These are phyloP conservation scores for Aspergillus pseudoglaucus DNA, from an alignment of 2,329 filamentous ascomycete genomes.

Conservation along the genomic window DNA sequence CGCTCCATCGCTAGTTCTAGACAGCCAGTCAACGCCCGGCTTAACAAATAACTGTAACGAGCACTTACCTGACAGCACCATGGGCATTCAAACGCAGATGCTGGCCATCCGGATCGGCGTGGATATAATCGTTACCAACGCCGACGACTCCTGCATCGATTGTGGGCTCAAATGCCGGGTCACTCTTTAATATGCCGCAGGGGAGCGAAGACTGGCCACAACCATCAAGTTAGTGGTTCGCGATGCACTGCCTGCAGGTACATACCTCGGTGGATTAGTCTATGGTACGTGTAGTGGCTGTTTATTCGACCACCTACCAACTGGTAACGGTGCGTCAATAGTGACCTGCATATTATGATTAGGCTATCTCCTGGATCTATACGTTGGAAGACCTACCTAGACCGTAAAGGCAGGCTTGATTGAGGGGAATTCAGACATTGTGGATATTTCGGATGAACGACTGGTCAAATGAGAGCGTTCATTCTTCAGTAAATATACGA, in stretches of 20 bases:
- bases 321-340: constrained; percentile 21
- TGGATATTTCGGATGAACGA: constrained; percentile 6
- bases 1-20: constrained; percentile 27
- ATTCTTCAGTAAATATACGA: too few relatives aligned
- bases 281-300: not conserved
- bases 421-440: constrained; percentile 32
- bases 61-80: constrained; percentile 32
- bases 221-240: constrained; percentile 31
- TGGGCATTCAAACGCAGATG: constrained; percentile 37
- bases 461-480: too few relatives aligned
- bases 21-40: constrained; percentile 1
- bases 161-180: constrained; percentile 27
- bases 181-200: constrained; percentile 22
- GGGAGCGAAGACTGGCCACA: constrained; percentile 22
- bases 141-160: constrained; percentile 34
- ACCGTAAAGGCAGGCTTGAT: constrained; percentile 38
- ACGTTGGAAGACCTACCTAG: constrained; percentile 16
- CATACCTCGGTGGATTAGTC: not conserved
- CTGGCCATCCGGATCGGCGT: constrained; percentile 33
- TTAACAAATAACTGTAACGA: not conserved
- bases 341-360: constrained; percentile 18
- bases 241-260: constrained; percentile 28
- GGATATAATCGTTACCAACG: constrained; percentile 39
- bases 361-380: not conserved
- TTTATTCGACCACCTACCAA: constrained; percentile 21